Evolutionary conservation across 495 filamentous ascomycete genomes (phyloP), one percentile per base, ranked within the genome.

Genomic region (Glutinoglossum americanum): DNA sequence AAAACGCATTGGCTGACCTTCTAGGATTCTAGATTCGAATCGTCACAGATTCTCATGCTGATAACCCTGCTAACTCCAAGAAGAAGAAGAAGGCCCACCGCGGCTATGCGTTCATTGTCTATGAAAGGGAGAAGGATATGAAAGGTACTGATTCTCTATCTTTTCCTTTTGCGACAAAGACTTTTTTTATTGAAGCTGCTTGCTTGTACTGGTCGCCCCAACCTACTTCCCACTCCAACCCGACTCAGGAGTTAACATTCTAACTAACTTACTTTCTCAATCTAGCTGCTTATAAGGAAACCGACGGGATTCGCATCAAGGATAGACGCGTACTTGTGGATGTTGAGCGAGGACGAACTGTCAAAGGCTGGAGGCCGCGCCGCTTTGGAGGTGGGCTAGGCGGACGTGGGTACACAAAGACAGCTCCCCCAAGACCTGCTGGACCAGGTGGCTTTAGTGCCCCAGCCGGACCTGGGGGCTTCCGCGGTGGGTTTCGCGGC

Each of bases 101-200:
- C 62, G 92, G 92, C 60, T 98, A 98, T 72, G 92, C 88, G 59
- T 98, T 98, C 68, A 83, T 98, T 63, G 89, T 96, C 51, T 98
- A 89, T 68, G 90, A 97, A 71, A 82, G 87, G 65, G 92, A 97
- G 69, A 89, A 90, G 71, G 92, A 98, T 66, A 96, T 98, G 93
- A 96, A 94, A 83, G 90, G 92, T 95, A 94, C 60, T 62, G 58
- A 68, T 64, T 62, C 59, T 64, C 62, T 65, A 59, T 57, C 58
- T 60, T 66, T 66, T 68, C 65, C 66, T 60, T 65, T 64, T 64
- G 69, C 6, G 23, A 21, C 41, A 11, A 10, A n/a, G 41, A 30
- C 1, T 3, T 30, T 54, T 21, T 30, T 37, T 15, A 54, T 11
- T n/a, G n/a, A n/a, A 3, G 32, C 17, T 3, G n/a, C 23, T 10